A percentile compares a stretch with the other conserved stretches of the same genome.
Evolutionary conservation across 2,329 filamentous ascomycete genomes (phyloP).

Genomic region (Colletotrichum musae): DNA sequence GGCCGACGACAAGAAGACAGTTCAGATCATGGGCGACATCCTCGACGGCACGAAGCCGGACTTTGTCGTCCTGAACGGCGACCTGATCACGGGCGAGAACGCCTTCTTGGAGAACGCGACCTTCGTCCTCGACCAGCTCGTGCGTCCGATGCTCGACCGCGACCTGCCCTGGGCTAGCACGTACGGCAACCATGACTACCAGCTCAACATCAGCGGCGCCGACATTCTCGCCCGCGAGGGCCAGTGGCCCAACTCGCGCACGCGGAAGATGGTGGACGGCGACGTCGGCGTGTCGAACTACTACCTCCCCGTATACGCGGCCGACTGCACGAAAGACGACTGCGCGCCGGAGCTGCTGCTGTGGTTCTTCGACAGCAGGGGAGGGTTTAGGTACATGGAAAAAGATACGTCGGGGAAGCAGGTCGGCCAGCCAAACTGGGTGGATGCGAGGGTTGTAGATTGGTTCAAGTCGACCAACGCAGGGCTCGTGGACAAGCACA

Average conservation of each 20-base stretch:
- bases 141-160: slow-evolving; percentile 69
- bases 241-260: slow-evolving; percentile 55
- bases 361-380: slow-evolving; percentile 81
- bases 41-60: slow-evolving; percentile 67
- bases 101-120: slow-evolving; percentile 69
- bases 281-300: slow-evolving; percentile 63
- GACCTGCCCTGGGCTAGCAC: slow-evolving; percentile 75
- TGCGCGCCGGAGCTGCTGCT: slow-evolving; percentile 65
- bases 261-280: slow-evolving; percentile 56
- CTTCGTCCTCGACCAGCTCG: slow-evolving; percentile 71
- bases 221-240: slow-evolving; percentile 60
- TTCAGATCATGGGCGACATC: slow-evolving; percentile 69
- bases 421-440: slow-evolving; percentile 60
- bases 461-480: slow-evolving; percentile 59
- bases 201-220: slow-evolving; percentile 68
- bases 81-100: slow-evolving; percentile 79
- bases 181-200: slow-evolving; percentile 80
- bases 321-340: slow-evolving; percentile 48
- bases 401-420: slow-evolving; percentile 47
- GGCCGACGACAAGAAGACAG: slow-evolving; percentile 69
- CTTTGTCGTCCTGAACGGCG: slow-evolving; percentile 79
- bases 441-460: slow-evolving; percentile 58
- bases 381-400: slow-evolving; percentile 66
- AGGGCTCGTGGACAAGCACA: slow-evolving; percentile 49
- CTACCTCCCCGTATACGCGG: slow-evolving; percentile 60